Conservation (phyloP, 495 filamentous ascomycete genomes). For the Corynascus novoguineensis region DNA sequence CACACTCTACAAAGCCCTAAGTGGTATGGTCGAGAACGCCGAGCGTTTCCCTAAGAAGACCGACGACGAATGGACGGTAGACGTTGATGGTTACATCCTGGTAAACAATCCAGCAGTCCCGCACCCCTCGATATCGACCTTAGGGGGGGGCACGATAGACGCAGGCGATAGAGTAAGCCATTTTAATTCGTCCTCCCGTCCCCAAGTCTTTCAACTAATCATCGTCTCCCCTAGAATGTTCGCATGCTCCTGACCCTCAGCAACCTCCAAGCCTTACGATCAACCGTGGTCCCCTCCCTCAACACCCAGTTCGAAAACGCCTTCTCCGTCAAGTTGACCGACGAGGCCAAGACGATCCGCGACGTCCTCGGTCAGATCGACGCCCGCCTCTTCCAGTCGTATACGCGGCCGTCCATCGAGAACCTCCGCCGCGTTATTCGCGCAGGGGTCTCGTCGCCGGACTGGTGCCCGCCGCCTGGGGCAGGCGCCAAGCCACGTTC, state of each 20-base stretch:
- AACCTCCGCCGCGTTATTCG: slow-evolving; percentile 58
- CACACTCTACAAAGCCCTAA: slow-evolving; percentile 84
- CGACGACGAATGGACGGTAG: slow-evolving; percentile 53
- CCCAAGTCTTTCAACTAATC: slow-evolving; percentile 16
- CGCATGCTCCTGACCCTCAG: slow-evolving; percentile 88
- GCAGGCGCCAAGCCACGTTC: slow-evolving; percentile 56
- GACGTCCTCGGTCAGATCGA: slow-evolving; percentile 89
- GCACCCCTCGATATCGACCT: slow-evolving; percentile 22
- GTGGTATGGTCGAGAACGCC: slow-evolving; percentile 93
- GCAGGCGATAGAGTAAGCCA: slow-evolving; percentile 61
- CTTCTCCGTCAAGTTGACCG: slow-evolving; percentile 85
- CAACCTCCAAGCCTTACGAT: slow-evolving; percentile 74
- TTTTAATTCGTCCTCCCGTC: not conserved
- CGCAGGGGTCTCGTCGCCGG: slow-evolving; percentile 60
- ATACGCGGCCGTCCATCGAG: slow-evolving; percentile 67
- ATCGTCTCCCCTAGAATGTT: slow-evolving; percentile 57
- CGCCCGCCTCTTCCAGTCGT: slow-evolving; percentile 80
- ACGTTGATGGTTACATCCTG: slow-evolving; percentile 38
- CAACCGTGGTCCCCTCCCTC: slow-evolving; percentile 72
- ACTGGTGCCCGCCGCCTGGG: slow-evolving; percentile 59
- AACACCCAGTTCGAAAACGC: slow-evolving; percentile 80
- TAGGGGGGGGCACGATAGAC: slow-evolving; percentile 55
- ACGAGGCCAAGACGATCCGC: slow-evolving; percentile 82
- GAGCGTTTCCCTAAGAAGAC: slow-evolving; percentile 60
- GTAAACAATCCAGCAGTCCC: slow-evolving; percentile 19